Evolutionary conservation across 768 basidiomycete genomes (phyloP), one percentile per base, ranked within the genome.

Genomic region (Boletus huronensis): DNA sequence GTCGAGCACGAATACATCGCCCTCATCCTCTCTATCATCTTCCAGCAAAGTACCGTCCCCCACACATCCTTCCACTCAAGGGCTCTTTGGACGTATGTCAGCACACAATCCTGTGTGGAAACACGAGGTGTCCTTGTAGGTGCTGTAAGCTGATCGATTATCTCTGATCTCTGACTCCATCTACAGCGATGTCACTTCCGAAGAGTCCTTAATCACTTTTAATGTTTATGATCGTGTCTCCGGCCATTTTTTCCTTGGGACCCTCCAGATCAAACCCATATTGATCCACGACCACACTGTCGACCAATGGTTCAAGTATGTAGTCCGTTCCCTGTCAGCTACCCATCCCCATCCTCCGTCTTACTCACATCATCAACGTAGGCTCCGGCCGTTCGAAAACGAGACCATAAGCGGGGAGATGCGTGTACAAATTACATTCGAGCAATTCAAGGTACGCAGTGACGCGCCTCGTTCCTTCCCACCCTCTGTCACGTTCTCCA

Each of bases 61-160:
- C 26, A 53, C 41, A 49, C 50, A 54, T 53, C 58, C 69, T 16
- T 50, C 74, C 34, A 64, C 64, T 1, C 77, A 76, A 46, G 71
- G 76, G 6, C 78, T 88, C 49, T 87, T 90, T 63, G 80, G 82
- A 55, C 78, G 84, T 48, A 70, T 83, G 35, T 85, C 84, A 19
- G 80, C 90, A 53, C 81, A 91, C 66, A 98, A 93, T 75, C 96
- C 97, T 11, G 87, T 95, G 21, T 99, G 97, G 97, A 99, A 99
- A 75, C 96, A 98, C 70, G 90, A 98, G 70, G 97, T 98, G 32
- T 87, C 91, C 41, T 99, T 99, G 96, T 98, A 72, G 73, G 95
- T 81, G 29, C 50, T 58, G 25, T 60, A 29, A 21, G 26, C 41
- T 21, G 14, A 47, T 54, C 49, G 60, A 57, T 51, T 40, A 48